phyloP scores from a whole-genome alignment of 768 basidiomycete genomes.

The Lactifluus echinatus region DNA sequence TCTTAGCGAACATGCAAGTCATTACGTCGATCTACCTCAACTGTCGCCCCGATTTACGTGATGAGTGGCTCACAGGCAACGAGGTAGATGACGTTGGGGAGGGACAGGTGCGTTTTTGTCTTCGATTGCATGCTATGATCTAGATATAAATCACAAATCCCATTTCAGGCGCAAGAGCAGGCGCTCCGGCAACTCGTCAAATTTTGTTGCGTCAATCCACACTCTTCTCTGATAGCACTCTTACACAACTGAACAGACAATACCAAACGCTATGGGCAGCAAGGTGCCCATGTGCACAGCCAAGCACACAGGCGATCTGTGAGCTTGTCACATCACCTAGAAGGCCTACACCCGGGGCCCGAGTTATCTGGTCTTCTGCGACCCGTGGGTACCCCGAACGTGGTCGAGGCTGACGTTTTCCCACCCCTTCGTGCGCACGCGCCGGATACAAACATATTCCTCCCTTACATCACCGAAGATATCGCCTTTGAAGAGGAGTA shows the following conservation, averaged over 20 bases:
- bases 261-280: constrained; percentile 75
- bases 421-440: constrained; percentile 87
- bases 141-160: not conserved
- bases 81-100: constrained; percentile 91
- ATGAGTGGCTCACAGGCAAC: constrained; percentile 93
- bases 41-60: constrained; percentile 91
- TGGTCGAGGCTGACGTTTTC: constrained; percentile 86
- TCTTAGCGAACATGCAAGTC: constrained; percentile 95
- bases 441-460: constrained; percentile 72
- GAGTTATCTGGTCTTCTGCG: constrained; percentile 69
- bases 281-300: constrained; percentile 40
- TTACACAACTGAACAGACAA: constrained; percentile 51
- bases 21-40: constrained; percentile 98
- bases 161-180: constrained; percentile 79
- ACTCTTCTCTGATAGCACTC: constrained; percentile 12
- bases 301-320: constrained; percentile 71
- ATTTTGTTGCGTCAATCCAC: constrained; percentile 60
- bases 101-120: constrained; percentile 55
- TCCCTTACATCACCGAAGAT: constrained; percentile 89
- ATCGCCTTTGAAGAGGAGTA: constrained; percentile 96
- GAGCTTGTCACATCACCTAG: constrained; percentile 75
- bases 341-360: constrained; percentile 66
- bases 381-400: constrained; percentile 65
- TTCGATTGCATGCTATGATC: constrained; percentile 3
- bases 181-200: constrained; percentile 89